phyloP scores from a whole-genome alignment of 2,329 filamentous ascomycete species.

The Penicillium sp. region DNA sequence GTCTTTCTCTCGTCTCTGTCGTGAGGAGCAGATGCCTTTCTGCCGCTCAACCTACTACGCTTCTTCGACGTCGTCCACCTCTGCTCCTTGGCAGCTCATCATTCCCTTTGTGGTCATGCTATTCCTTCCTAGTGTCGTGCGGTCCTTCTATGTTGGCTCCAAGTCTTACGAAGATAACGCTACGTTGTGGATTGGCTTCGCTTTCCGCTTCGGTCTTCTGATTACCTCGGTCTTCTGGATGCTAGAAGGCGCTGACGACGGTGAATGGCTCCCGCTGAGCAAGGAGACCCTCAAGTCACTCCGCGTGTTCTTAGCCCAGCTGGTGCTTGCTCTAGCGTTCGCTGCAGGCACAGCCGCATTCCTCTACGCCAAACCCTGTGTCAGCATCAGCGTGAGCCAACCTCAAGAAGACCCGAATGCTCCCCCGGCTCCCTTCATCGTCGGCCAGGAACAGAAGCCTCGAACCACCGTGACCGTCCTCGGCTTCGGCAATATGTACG shows the following conservation, averaged over 20 bases:
- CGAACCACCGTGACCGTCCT: slow-evolving; percentile 68
- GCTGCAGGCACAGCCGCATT: slow-evolving; percentile 83
- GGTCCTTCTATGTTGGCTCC: slow-evolving; percentile 77
- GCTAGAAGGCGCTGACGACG: slow-evolving; percentile 78
- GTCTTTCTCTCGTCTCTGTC: slow-evolving; percentile 86
- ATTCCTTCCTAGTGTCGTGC: slow-evolving; percentile 74
- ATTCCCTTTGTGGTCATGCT: slow-evolving; percentile 76
- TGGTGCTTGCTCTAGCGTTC: slow-evolving; percentile 74
- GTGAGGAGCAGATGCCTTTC: slow-evolving; percentile 97
- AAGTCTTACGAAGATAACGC: slow-evolving; percentile 86
- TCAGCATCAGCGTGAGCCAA: slow-evolving; percentile 65
- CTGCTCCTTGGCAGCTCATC: slow-evolving; percentile 80
- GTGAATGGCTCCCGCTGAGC: slow-evolving; percentile 72
- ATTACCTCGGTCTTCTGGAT: slow-evolving; percentile 82
- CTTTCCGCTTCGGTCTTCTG: slow-evolving; percentile 72
- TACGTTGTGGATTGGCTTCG: slow-evolving; percentile 77
- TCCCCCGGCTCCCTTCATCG: slow-evolving; percentile 29
- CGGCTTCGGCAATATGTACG: slow-evolving; percentile 91
- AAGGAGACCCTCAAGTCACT: slow-evolving; percentile 67
- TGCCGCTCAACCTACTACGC: slow-evolving; percentile 96
- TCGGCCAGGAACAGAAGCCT: slow-evolving; percentile 22
- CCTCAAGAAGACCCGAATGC: slow-evolving; percentile 46
- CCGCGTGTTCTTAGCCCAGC: slow-evolving; percentile 76
- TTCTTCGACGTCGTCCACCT: slow-evolving; percentile 86
- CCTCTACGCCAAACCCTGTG: slow-evolving; percentile 78